A percentile compares a stretch with the other conserved stretches of the same genome.
Conservation (phyloP, 2,329 filamentous ascomycete species). For the Penicillium sp. region DNA sequence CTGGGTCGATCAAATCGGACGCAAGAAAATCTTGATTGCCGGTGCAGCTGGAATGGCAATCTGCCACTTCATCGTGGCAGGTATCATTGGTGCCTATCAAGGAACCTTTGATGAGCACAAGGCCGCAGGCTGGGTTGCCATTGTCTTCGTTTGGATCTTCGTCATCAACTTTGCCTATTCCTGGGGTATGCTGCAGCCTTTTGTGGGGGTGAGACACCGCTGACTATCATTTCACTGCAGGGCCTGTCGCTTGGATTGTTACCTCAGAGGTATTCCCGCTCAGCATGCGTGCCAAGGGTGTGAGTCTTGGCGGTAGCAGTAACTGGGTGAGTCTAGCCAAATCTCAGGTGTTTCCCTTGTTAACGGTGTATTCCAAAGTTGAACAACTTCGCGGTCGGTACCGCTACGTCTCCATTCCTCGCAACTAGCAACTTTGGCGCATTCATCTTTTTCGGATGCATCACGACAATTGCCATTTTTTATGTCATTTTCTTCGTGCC, state of each 20-base stretch:
- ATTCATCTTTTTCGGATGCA: constrained; percentile 69
- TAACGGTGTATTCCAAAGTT: constrained; percentile 41
- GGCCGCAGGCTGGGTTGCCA: constrained; percentile 70
- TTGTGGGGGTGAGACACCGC: background rate
- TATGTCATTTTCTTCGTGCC: constrained; percentile 35
- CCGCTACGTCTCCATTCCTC: constrained; percentile 70
- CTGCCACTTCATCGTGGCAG: constrained; percentile 71
- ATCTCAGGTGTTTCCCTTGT: background rate
- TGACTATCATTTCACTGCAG: constrained; percentile 9
- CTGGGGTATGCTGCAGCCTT: constrained; percentile 50
- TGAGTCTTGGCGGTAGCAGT: constrained; percentile 33
- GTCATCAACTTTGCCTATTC: constrained; percentile 74
- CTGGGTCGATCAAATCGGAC: constrained; percentile 44
- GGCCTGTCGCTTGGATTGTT: constrained; percentile 71
- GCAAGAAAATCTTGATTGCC: constrained; percentile 42
- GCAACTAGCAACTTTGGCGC: constrained; percentile 66
- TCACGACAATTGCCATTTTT: constrained; percentile 29
- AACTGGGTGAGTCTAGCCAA: constrained; percentile 35
- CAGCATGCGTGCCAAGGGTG: constrained; percentile 64
- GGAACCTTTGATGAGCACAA: constrained; percentile 58
- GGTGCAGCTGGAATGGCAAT: constrained; percentile 69
- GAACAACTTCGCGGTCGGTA: constrained; percentile 65
- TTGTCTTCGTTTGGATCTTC: constrained; percentile 65
- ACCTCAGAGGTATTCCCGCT: constrained; percentile 74
- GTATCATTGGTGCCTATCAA: constrained; percentile 67